Evolutionary conservation across 2,329 filamentous ascomycete species (phyloP), one percentile per base, ranked within the genome.

Genomic region (Aspergillus terreus): DNA sequence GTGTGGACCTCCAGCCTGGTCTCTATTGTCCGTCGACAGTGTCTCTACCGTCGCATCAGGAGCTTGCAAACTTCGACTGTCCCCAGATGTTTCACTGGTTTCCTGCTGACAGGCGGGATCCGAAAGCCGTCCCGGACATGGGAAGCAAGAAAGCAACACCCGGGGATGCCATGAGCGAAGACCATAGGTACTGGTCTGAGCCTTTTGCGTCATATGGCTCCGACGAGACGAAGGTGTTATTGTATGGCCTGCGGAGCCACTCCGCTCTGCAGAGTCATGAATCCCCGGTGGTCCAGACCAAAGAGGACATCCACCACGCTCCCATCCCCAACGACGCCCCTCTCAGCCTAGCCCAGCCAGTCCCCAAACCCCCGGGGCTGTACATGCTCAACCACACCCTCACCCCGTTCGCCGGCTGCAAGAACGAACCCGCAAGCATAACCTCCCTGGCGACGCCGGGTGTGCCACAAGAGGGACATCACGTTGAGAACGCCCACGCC

Each of bases 331-430:
- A 33, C 21, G 48, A 49, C 23, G 9, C 30, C 17, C 43, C 46
- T 17, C 32, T 46, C 36, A 44, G 35, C 14, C 21, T 57, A 9
- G 32, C 53, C 4, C 59, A 63, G 17, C 54, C 59, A 30, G 41
- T 51, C 17, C 52, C 52, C 12, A 47, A 47, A 32, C 40, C 25
- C 23, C 15, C 53, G 7, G 51, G 32, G 11, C 25, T 30, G 5
- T 49, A 32, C 40, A 49, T 54, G 19, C 23, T 49, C 2, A 17
- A 46, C 5, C 52, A 48, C 32, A 50, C 53, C 25, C 46, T 59
- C 7, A 52, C 51, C 1, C 57, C 60, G 5, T 46, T 54, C 7
- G 41, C 46, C 2, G 44, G 46, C 7, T 44, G 27, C 4, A 55
- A 59, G 2, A 53, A 57, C 0, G 47, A 46, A 0, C 44, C 55